Evolutionary conservation across 768 basidiomycete species (phyloP), one percentile per base, ranked within the genome.

Genomic region (Phlegmacium glaucopus): DNA sequence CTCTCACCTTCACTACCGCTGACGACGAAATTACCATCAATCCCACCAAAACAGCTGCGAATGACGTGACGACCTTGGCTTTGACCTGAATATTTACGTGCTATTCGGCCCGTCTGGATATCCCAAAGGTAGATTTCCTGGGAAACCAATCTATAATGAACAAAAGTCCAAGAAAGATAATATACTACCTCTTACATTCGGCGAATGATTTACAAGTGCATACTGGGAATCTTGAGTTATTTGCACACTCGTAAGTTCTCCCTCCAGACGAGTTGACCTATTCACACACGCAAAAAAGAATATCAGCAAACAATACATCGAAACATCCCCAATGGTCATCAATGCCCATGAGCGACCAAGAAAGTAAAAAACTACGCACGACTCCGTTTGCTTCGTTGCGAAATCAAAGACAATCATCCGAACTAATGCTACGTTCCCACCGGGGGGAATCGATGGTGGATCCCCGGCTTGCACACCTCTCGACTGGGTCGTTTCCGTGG

Each of bases 121-220:
- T 92, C 85, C 85, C 90, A 91, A 51, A 96, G 68, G 54, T 90
- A 86, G 36, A 98, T 80, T 66, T 96, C 94, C 94, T 97, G 54
- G 17, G 30, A 38, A 43, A 48, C 39, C 39, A 44, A 52, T 36
- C 18, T 39, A 44, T 54, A 47, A 50, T 56, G 25, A 58, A 42
- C 42, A 37, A 42, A 42, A 36, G 25, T 48, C 42, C 41, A 38
- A 48, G 48, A 49, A 54, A 47, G 45, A 34, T 38, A 43, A 38
- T 17, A 39, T 34, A 42, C 38, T 48, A 48, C n/a, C n/a, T 65
- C 83, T 77, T 63, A 91, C 92, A 68, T 93, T 85, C 6, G 91
- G 91, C 32, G 89, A 79, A 60, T 89, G 87, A 61, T 87, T 95
- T 51, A 97, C 79, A 44, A 98, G 72, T 2, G 90, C 90, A 59